phyloP scores from a whole-genome alignment of 2,329 filamentous ascomycete genomes.

The Teratosphaeria epicoccoides region DNA sequence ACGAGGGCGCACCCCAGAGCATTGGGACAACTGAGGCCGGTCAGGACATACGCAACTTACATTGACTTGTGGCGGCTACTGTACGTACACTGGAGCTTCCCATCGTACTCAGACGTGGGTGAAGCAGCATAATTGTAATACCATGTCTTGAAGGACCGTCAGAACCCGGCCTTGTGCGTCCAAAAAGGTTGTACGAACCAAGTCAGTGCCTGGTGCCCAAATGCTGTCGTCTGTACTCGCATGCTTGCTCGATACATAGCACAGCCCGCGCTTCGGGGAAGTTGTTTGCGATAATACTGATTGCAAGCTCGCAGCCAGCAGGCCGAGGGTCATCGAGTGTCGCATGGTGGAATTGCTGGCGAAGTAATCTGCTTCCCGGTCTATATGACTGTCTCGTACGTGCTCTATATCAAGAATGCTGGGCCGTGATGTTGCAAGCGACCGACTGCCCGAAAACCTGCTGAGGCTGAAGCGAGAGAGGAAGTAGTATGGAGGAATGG shows the following conservation, averaged over 20 bases:
- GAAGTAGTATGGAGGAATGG: neutral
- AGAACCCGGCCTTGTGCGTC: too few relatives aligned
- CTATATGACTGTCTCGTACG: neutral
- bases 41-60: too few relatives aligned
- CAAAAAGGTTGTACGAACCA: too few relatives aligned
- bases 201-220: conserved; percentile 48
- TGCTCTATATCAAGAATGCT: too few relatives aligned
- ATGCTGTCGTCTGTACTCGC: conserved; percentile 52
- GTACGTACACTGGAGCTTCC: conserved; percentile 46
- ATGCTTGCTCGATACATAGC: conserved; percentile 50
- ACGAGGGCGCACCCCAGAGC: conserved; percentile 55
- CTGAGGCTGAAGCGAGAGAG: neutral
- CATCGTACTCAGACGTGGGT: conserved; percentile 34
- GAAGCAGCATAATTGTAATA: conserved; percentile 67
- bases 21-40: conserved; percentile 57
- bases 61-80: too few relatives aligned
- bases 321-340: neutral
- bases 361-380: neutral
- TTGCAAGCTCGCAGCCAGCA: neutral
- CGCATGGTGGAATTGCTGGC: neutral
- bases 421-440: neutral
- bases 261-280: conserved; percentile 60
- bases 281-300: conserved; percentile 15
- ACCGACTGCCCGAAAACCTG: conserved; percentile 1
- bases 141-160: too few relatives aligned